These are phyloP conservation scores for Capronia americana DNA, from an alignment of 2,329 filamentous ascomycete species.

Conservation along the genomic window DNA sequence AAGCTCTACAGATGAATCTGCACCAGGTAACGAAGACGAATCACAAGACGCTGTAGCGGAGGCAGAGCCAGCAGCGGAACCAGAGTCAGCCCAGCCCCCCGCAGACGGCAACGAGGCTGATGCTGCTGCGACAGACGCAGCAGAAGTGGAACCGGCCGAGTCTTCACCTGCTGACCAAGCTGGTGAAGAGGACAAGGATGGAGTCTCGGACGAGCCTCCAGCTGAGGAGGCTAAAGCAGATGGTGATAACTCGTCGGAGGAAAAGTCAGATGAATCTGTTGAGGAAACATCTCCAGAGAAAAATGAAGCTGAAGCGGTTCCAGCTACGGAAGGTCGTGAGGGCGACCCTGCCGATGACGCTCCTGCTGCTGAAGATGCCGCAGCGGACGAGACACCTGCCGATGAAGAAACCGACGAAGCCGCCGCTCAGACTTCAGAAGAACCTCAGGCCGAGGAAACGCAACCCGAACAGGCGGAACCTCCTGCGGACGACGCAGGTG, in stretches of 20 bases:
- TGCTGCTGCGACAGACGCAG: conserved; percentile 30
- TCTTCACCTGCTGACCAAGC: conserved; percentile 11
- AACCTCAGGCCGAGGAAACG: conserved; percentile 19
- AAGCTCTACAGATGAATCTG: conserved; percentile 19
- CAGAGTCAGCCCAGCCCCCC: conserved; percentile 24
- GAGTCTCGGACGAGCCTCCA: conserved; percentile 8
- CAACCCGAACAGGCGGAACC: conserved; percentile 13
- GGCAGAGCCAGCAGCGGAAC: conserved; percentile 27
- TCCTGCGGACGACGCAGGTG: conserved; percentile 28
- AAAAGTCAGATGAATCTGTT: not conserved
- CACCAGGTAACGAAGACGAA: conserved; percentile 8
- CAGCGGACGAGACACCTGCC: not conserved
- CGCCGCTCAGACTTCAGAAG: conserved; percentile 16
- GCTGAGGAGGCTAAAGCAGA: not conserved
- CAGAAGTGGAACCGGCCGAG: conserved; percentile 24
- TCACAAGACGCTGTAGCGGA: conserved; percentile 21
- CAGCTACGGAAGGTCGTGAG: conserved; percentile 26
- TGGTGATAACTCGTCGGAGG: not conserved
- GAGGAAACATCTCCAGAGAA: conserved; percentile 19
- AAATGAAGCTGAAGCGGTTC: conserved; percentile 18
- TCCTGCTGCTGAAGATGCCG: conserved; percentile 20
- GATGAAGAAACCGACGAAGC: conserved; percentile 20
- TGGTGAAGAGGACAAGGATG: conserved; percentile 17
- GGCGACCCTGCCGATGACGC: conserved; percentile 38
- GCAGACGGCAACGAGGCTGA: not conserved